Evolutionary conservation across 1,284 basidiomycete species (phyloP), one percentile per base, ranked within the genome.

Genomic region (Inonotus obliquus): DNA sequence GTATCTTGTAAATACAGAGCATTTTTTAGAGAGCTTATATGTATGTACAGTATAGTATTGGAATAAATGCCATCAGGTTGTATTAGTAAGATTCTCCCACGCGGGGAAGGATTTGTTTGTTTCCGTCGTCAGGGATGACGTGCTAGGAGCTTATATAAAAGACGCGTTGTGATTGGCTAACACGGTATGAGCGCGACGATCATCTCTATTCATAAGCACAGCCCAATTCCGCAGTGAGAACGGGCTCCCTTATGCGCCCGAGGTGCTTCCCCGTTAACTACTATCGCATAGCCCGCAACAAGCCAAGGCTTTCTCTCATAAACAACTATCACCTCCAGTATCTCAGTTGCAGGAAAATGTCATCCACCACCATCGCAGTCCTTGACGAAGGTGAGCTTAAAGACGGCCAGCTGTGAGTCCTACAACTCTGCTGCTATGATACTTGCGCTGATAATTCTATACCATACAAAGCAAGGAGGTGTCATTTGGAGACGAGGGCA

Each of bases 381-480:
- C 81, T 89, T 62, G 77, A 86, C 65, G 82, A 81, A 48, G 71
- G 76, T 44, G 89, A 92, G 66, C 79, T 93, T 58, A 76, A 82
- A 64, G 89, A 92, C 79, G 91, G 91, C 45, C 82, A 91, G 72
- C 88, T 92, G 90, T 89, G 69, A 63, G 78, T 71, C 29, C 14
- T 13, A 44, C 7, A 25, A 14, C 25, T 35, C 44, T 48, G 27
- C 23, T 19, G 6, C 29, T 53, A 13, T 2, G 39, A 52, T 63
- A 35, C 32, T 48, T 25, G 5, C 54, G 52, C 10, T 61, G 49
- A 56, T 55, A 32, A 7, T 19, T 59, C 14, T 62, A 32, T 32
- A 19, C 19, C 66, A 53, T 60, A 14, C 29, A 29, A 68, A 91
- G 87, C 86, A 92, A 91, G 73, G 85, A 94, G 70, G 91, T 96